Base-by-base conservation (phyloP, 805 yeast species). In the Lipomyces kockii region DNA sequence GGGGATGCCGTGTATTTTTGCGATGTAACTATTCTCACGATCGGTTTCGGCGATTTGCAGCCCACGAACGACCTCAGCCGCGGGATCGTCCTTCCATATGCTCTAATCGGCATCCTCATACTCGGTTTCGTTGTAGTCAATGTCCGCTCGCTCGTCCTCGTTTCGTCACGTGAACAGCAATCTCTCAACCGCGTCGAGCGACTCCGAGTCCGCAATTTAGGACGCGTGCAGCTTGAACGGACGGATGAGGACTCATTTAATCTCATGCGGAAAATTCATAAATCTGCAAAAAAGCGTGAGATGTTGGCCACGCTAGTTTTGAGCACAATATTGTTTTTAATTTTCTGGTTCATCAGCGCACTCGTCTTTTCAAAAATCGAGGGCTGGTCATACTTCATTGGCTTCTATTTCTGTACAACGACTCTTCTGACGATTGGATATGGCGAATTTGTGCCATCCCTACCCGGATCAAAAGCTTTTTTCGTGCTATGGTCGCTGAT, bases 361-460 rank as follows among this genome's bases (percentile, higher is more conserved):
- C 67, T 86, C 43, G 84, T 86, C 0, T 90, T 92, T 74, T 78
- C 80, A 46, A 80, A 78, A 46, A 78, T 84, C 20, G 97, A 91
- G 76, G 79, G 78, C 2, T 92, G 97, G 97, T 68, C 83, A 5
- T 92, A 88, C 77, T 89, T 89, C 71, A 80, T 86, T 62, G 83
- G 87, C 2, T 81, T 90, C 20, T 92, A 92, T 78, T 92, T 90
- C 74, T 86, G 93, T 67, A 86, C 89, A 69, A 78, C 90, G 49
- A 87, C 94, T 74, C 82, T 92, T 61, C 78, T 91, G 6, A 90
- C 97, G 0, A 89, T 92, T 65, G 97, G 97, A 0, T 91, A 90
- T 77, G 97, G 97, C 37, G 92, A 88, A 74, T 87, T 80, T 72
- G 81, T 86, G 0, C 97, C 97, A 0, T 64, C 60, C 1, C 78